A percentile compares a stretch with the other conserved stretches of the same genome.
These are phyloP conservation scores for Anthracocystis setariae DNA, from an alignment of 1,284 basidiomycete genomes.

Conservation along the genomic window DNA sequence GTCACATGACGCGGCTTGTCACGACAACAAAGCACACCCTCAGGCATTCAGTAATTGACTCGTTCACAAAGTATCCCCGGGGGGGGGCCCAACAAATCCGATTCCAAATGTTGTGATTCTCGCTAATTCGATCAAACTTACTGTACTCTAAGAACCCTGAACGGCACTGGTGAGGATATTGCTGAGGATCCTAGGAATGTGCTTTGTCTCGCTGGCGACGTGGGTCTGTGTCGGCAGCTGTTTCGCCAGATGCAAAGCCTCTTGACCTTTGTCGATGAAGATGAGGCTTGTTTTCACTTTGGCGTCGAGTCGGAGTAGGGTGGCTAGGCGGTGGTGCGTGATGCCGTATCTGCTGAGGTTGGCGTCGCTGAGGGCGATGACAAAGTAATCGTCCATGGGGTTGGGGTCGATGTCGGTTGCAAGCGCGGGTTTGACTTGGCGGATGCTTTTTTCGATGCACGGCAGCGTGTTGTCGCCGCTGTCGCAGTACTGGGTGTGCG, in stretches of 20 bases:
- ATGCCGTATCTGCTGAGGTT: constrained; percentile 68
- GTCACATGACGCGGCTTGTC: no score
- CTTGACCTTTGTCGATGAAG: constrained; percentile 63
- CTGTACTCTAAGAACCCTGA: constrained; percentile 23
- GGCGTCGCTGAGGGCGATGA: constrained; percentile 68
- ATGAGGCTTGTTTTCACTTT: constrained; percentile 64
- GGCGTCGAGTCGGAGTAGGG: constrained; percentile 49
- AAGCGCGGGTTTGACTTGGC: constrained; percentile 42
- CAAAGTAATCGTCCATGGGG: constrained; percentile 68
- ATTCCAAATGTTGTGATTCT: no score
- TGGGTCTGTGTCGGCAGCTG: constrained; percentile 60
- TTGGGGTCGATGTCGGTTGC: constrained; percentile 15
- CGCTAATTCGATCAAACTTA: no score
- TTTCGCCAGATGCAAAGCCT: constrained; percentile 49
- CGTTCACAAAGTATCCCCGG: no score
- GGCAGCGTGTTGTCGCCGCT: constrained; percentile 57
- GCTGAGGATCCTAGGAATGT: constrained; percentile 58
- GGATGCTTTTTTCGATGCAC: constrained; percentile 52
- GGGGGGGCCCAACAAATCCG: no score
- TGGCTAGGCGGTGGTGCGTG: constrained; percentile 48
- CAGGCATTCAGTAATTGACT: no score
- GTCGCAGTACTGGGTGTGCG: constrained; percentile 61
- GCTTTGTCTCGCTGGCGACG: constrained; percentile 57
- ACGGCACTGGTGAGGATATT: constrained; percentile 62
- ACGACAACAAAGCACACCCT: no score